Percentiles rank a stretch among this genome's conserved stretches.
Conservation (phyloP, 1,284 basidiomycete species). For the Calocybe gambosa region DNA sequence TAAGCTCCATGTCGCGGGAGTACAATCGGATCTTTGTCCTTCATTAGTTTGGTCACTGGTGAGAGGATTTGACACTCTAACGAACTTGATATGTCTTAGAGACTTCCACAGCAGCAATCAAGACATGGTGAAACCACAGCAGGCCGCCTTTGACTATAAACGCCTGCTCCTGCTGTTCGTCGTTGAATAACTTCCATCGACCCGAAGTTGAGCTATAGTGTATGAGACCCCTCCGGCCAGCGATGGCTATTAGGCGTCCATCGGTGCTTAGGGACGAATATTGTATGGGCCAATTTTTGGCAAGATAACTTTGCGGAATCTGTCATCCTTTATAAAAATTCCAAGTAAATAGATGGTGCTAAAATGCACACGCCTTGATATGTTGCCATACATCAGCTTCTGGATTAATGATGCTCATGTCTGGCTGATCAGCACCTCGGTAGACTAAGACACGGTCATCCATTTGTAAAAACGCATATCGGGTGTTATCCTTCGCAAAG, state of each 20-base stretch:
- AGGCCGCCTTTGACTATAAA: slow-evolving; percentile 90
- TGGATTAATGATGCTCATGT: slow-evolving; percentile 98
- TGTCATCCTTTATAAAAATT: not conserved
- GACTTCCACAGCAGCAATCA: slow-evolving; percentile 89
- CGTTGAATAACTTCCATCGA: slow-evolving; percentile 89
- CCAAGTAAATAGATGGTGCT: not conserved
- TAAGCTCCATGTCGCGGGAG: slow-evolving; percentile 91
- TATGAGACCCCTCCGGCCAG: slow-evolving; percentile 85
- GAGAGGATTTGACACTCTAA: slow-evolving; percentile 4
- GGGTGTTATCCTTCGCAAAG: slow-evolving; percentile 72
- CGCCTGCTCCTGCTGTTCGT: slow-evolving; percentile 82
- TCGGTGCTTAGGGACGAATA: slow-evolving; percentile 91
- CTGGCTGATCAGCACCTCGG: slow-evolving; percentile 93
- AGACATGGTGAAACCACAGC: slow-evolving; percentile 95
- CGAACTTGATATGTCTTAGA: slow-evolving; percentile 72
- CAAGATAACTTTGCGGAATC: slow-evolving; percentile 87
- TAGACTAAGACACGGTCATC: slow-evolving; percentile 95
- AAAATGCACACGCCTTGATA: slow-evolving; percentile 57
- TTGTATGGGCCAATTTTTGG: slow-evolving; percentile 91
- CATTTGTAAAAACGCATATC: slow-evolving; percentile 93
- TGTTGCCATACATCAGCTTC: slow-evolving; percentile 98
- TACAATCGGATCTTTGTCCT: slow-evolving; percentile 77
- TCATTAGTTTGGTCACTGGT: not conserved
- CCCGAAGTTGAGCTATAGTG: slow-evolving; percentile 95
- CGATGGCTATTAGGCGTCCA: slow-evolving; percentile 89